Evolutionary conservation across 345 rosid genomes (phyloP).

Genomic region (Sisymbrium altissimum): DNA sequence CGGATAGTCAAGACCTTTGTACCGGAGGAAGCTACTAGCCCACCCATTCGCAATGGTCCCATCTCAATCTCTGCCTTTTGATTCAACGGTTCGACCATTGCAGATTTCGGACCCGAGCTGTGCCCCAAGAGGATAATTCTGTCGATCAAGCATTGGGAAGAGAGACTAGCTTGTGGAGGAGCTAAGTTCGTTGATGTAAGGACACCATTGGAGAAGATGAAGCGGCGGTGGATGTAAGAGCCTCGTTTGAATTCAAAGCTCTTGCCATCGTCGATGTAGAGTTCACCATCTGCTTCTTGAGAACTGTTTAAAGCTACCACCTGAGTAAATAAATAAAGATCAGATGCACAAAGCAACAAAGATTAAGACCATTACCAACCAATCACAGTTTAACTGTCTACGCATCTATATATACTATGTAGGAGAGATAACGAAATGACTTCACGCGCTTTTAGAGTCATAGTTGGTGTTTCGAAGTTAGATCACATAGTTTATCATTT

Average conservation of each 20-base stretch:
- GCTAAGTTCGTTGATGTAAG: slow-evolving; percentile 57
- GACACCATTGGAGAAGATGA: slow-evolving; percentile 63
- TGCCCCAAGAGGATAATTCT: slow-evolving; percentile 79
- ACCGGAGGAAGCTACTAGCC: slow-evolving; percentile 24
- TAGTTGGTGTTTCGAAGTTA: not conserved
- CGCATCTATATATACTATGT: not conserved
- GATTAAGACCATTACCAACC: not conserved
- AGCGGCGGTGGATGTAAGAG: slow-evolving; percentile 73
- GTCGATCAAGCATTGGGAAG: slow-evolving; percentile 58
- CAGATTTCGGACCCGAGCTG: slow-evolving; percentile 45
- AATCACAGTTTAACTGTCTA: not conserved
- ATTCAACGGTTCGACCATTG: slow-evolving; percentile 66
- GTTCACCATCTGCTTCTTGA: slow-evolving; percentile 84
- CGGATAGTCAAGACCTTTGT: slow-evolving; percentile 64
- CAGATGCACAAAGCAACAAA: not conserved
- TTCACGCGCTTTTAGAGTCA: no score
- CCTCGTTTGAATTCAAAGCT: slow-evolving; percentile 72
- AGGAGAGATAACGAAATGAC: not conserved
- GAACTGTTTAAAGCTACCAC: slow-evolving; percentile 91
- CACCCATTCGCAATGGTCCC: slow-evolving; percentile 60
- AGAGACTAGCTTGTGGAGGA: slow-evolving; percentile 44
- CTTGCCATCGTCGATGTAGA: slow-evolving; percentile 90
- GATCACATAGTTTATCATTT: not conserved
- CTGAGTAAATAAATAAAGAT: slow-evolving; percentile 35
- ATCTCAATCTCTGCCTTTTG: slow-evolving; percentile 54